Conservation (phyloP, 2,329 filamentous ascomycete genomes). For the Raffaelea arxii region DNA sequence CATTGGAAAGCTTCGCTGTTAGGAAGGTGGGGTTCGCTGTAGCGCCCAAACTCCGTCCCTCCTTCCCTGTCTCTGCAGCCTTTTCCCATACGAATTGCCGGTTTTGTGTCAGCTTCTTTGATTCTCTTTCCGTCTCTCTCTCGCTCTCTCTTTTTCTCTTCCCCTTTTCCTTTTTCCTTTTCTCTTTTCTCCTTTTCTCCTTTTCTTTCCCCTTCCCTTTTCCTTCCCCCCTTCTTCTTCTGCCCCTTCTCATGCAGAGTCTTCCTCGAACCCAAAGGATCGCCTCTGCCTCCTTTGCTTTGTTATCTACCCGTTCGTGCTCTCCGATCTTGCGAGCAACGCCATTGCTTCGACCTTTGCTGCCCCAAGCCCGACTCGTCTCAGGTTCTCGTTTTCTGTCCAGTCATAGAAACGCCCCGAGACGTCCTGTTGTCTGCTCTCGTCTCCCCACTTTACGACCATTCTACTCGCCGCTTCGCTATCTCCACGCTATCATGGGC, state of each 20-base stretch:
- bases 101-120: background rate
- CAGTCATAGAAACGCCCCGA: background rate
- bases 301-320: background rate
- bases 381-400: background rate
- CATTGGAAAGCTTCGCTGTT: too few relatives aligned
- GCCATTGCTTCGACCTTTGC: background rate
- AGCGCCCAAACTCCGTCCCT: too few relatives aligned
- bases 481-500: conserved; percentile 1
- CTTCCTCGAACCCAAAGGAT: background rate
- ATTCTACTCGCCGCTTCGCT: background rate
- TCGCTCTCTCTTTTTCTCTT: background rate
- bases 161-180: background rate
- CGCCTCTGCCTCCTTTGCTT: conserved; percentile 1
- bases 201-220: background rate
- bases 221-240: background rate
- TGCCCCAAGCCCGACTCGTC: background rate
- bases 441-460: background rate
- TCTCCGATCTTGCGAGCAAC: too few relatives aligned
- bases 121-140: background rate
- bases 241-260: background rate
- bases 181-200: background rate
- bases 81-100: too few relatives aligned
- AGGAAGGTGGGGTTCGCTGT: too few relatives aligned
- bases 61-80: too few relatives aligned
- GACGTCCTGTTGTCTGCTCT: background rate